Base-by-base conservation (phyloP, 2,329 filamentous ascomycete genomes). In the Tolypocladium capitatum region DNA sequence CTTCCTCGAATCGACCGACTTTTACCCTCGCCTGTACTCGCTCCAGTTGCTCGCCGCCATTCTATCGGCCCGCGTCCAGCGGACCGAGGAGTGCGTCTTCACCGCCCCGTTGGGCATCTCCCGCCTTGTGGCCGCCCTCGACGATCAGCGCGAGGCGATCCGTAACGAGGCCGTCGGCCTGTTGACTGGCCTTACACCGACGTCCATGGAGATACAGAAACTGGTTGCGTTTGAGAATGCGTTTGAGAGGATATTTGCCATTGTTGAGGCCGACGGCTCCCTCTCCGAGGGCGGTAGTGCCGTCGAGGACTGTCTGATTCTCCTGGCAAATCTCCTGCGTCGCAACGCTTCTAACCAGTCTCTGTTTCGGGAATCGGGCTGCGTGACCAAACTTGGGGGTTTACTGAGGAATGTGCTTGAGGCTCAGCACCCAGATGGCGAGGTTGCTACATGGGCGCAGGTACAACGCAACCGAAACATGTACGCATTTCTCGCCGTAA, bases 191-290 rank as follows among this genome's bases (percentile, higher is more conserved):
- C 74, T 98, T 30, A 96, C 92, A 0, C 86, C 88, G 30, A 83
- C 82, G 0, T 95, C 91, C 9, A 70, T 83, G 38, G 90, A 97
- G 58, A 78, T 98, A 46, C 90, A 97, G 62, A 97, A 97, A 64
- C 75, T 97, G 2, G 90, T 97, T 24, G 92, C 89, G 0, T 97
- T 96, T 55, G 89, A 96, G 59, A 91, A 88, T 71, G 87, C 90
- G 0, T 97, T 96, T 58, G 88, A 92, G 51, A 81, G 84, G 40
- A 71, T 94, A 27, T 96, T 97, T 62, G 74, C 74, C 41, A 82
- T 97, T 46, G 86, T 98, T 46, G 77, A 83, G 54, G 71, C 75
- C 1, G 92, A 98, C 58, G 92, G 92, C 0, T 84, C 83, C 2
- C 69, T 98, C 41, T 75, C 75, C 5, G 83, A 94, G 56, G 92